Percentiles rank a stretch among this genome's conserved stretches.
Conservation (phyloP, 495 filamentous ascomycete species). For the Trichocladium uniseriatum region DNA sequence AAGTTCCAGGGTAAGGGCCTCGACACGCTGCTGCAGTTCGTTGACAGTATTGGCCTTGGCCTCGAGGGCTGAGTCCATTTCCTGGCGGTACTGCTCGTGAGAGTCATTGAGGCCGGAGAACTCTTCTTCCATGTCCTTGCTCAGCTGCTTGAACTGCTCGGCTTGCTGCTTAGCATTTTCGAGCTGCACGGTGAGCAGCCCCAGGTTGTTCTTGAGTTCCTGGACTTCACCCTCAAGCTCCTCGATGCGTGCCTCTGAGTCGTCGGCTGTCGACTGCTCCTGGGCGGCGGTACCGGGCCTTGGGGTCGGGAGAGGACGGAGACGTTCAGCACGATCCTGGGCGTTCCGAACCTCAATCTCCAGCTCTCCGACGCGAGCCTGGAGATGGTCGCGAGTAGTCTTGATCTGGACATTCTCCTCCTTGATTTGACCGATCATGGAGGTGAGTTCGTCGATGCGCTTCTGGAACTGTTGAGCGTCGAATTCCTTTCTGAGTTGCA, state of each 20-base stretch:
- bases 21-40: conserved; percentile 69
- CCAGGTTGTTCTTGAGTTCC: conserved; percentile 73
- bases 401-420: conserved; percentile 77
- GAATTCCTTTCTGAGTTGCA: conserved; percentile 72
- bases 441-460: conserved; percentile 78
- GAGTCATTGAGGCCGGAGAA: conserved; percentile 68
- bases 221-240: conserved; percentile 73
- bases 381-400: conserved; percentile 78
- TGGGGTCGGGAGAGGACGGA: conserved; percentile 64
- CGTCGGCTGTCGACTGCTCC: conserved; percentile 39
- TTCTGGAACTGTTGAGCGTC: conserved; percentile 78
- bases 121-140: conserved; percentile 80
- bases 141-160: conserved; percentile 84
- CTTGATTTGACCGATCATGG: conserved; percentile 64
- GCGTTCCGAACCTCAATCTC: conserved; percentile 77
- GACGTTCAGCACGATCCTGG: conserved; percentile 70
- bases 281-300: conserved; percentile 36
- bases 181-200: conserved; percentile 64
- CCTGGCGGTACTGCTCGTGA: conserved; percentile 75
- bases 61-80: conserved; percentile 62
- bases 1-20: conserved; percentile 75
- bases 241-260: conserved; percentile 62
- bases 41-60: conserved; percentile 68
- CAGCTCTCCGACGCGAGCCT: conserved; percentile 77
- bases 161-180: conserved; percentile 68